These are phyloP conservation scores for Chaetomidium leptoderma DNA, from an alignment of 495 filamentous ascomycete species.

Conservation along the genomic window DNA sequence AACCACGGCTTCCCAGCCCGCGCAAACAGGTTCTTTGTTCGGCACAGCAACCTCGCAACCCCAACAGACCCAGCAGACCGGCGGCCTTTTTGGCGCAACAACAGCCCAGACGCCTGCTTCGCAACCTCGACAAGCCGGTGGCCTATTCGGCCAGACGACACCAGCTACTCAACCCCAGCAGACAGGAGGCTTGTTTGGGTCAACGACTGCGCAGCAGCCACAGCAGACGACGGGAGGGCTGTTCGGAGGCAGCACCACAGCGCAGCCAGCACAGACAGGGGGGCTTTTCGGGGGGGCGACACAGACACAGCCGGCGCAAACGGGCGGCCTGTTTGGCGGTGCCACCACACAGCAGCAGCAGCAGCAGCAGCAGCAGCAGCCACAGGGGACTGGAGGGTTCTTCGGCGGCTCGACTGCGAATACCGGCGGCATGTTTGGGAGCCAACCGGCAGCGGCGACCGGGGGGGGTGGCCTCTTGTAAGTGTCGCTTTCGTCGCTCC, in stretches of 20 bases:
- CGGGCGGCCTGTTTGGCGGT: constrained; percentile 23
- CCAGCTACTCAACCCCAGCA: constrained; percentile 25
- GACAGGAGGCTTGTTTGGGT: constrained; percentile 22
- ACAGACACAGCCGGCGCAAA: constrained; percentile 23
- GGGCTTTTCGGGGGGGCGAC: constrained; percentile 18
- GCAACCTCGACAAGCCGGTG: constrained; percentile 18
- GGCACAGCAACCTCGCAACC: constrained; percentile 39
- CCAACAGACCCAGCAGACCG: constrained; percentile 40
- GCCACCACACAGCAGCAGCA: constrained; percentile 19
- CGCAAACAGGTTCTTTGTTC: constrained; percentile 48
- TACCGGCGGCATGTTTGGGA: constrained; percentile 47
- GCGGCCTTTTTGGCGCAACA: constrained; percentile 30
- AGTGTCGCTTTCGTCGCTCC: constrained; percentile 24
- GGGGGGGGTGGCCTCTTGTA: constrained; percentile 48
- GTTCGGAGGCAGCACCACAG: constrained; percentile 10
- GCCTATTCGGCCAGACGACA: constrained; percentile 18
- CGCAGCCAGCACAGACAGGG: constrained; percentile 20
- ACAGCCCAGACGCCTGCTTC: constrained; percentile 21
- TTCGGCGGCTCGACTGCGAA: constrained; percentile 32
- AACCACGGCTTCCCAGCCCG: constrained; percentile 29
- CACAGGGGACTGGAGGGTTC: constrained; percentile 23
- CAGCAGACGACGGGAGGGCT: constrained; percentile 25
- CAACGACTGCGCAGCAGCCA: constrained; percentile 29
- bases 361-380: constrained; percentile 23
- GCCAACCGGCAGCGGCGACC: constrained; percentile 28